Conservation (phyloP, 257 asterid genomes). For the Lycium barbarum region DNA sequence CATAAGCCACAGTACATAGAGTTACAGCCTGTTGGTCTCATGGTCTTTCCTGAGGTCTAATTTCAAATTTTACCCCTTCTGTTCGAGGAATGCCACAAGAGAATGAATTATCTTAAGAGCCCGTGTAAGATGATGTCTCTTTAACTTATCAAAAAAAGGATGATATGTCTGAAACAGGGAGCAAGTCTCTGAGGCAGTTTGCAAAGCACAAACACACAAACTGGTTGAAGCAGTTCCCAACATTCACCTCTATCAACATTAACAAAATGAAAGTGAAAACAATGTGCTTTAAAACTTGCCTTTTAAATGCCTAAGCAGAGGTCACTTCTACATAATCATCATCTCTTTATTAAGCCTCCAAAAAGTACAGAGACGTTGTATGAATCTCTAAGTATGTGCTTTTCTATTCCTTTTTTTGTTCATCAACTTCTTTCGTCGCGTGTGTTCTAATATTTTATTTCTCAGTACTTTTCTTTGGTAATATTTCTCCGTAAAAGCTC, state of each 20-base stretch:
- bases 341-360: neutral
- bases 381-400: neutral
- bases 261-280: neutral
- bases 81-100: neutral
- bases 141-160: no score
- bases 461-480: conserved; percentile 9
- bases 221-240: neutral
- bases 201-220: neutral
- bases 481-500: neutral
- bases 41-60: neutral
- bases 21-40: neutral
- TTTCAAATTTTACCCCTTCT: conserved; percentile 15
- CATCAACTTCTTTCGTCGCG: neutral
- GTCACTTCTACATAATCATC: neutral
- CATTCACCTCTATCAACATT: neutral
- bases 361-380: neutral
- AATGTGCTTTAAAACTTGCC: conserved; percentile 8
- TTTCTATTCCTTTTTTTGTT: neutral
- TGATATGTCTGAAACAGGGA: neutral
- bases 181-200: neutral
- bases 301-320: neutral
- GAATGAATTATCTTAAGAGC: neutral
- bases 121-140: neutral
- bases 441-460: neutral
- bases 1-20: neutral